Evolutionary conservation across 1,284 basidiomycete genomes (phyloP).

Genomic region (Boletellus deceptivus): DNA sequence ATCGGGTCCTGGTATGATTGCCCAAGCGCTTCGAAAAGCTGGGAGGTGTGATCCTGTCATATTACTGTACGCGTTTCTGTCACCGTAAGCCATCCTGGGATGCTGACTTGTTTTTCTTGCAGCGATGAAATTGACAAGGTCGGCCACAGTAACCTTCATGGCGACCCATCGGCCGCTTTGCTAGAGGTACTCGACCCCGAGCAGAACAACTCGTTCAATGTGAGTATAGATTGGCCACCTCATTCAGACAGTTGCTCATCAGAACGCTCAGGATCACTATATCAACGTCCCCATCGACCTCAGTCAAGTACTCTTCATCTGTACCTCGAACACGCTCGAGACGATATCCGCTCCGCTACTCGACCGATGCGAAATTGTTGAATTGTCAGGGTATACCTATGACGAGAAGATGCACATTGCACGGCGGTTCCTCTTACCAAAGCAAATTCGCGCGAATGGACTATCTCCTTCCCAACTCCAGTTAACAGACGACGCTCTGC

Average conservation of each 20-base stretch:
- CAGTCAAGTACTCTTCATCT: slow-evolving; percentile 86
- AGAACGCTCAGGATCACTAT: slow-evolving; percentile 72
- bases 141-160: slow-evolving; percentile 82
- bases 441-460: slow-evolving; percentile 75
- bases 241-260: slow-evolving; percentile 4
- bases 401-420: slow-evolving; percentile 92
- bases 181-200: slow-evolving; percentile 91
- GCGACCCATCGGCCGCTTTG: slow-evolving; percentile 84
- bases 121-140: slow-evolving; percentile 89
- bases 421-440: slow-evolving; percentile 80
- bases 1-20: slow-evolving; percentile 81
- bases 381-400: slow-evolving; percentile 80
- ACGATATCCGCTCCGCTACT: slow-evolving; percentile 84
- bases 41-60: slow-evolving; percentile 79
- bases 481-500: slow-evolving; percentile 66
- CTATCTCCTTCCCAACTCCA: slow-evolving; percentile 53
- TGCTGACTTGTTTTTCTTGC: slow-evolving; percentile 27
- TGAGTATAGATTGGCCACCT: slow-evolving; percentile 34
- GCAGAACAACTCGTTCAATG: slow-evolving; percentile 84
- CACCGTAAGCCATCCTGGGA: slow-evolving; percentile 9
- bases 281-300: slow-evolving; percentile 89
- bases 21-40: slow-evolving; percentile 86
- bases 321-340: slow-evolving; percentile 83
- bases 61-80: slow-evolving; percentile 56
- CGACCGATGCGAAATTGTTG: slow-evolving; percentile 72